These are phyloP conservation scores for Xylaria sp. DNA, from an alignment of 2,329 filamentous ascomycete genomes.

Conservation along the genomic window DNA sequence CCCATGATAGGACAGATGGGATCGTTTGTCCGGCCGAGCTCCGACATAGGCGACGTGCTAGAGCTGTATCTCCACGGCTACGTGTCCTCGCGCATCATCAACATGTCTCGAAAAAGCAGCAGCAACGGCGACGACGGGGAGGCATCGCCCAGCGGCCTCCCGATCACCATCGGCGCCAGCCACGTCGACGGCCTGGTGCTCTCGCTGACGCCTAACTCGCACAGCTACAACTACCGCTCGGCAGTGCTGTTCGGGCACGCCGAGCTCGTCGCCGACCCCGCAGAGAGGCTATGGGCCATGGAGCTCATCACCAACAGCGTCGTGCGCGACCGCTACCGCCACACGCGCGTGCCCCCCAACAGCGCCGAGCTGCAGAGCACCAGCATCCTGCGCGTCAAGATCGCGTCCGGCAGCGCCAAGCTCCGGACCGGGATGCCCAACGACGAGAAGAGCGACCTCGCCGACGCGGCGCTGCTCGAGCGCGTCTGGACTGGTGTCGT, in stretches of 20 bases:
- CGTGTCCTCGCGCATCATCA: constrained; percentile 81
- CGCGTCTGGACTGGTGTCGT: constrained; percentile 67
- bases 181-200: constrained; percentile 84
- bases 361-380: constrained; percentile 80
- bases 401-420: constrained; percentile 81
- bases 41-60: constrained; percentile 70
- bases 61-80: constrained; percentile 88
- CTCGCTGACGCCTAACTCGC: constrained; percentile 79
- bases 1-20: constrained; percentile 90
- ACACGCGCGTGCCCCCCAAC: constrained; percentile 73
- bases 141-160: constrained; percentile 63
- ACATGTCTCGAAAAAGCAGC: constrained; percentile 58
- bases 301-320: constrained; percentile 79
- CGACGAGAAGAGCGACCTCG: constrained; percentile 62
- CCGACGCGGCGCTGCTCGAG: constrained; percentile 54
- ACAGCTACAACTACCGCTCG: constrained; percentile 89
- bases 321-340: constrained; percentile 73
- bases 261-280: constrained; percentile 69
- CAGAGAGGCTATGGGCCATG: constrained; percentile 83
- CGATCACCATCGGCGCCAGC: constrained; percentile 77
- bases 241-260: constrained; percentile 82
- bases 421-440: constrained; percentile 71
- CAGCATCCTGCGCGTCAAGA: constrained; percentile 73
- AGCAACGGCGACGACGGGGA: constrained; percentile 12
- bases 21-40: constrained; percentile 71